phyloP scores from a whole-genome alignment of 2,329 filamentous ascomycete genomes.

The Neonectria hederae region DNA sequence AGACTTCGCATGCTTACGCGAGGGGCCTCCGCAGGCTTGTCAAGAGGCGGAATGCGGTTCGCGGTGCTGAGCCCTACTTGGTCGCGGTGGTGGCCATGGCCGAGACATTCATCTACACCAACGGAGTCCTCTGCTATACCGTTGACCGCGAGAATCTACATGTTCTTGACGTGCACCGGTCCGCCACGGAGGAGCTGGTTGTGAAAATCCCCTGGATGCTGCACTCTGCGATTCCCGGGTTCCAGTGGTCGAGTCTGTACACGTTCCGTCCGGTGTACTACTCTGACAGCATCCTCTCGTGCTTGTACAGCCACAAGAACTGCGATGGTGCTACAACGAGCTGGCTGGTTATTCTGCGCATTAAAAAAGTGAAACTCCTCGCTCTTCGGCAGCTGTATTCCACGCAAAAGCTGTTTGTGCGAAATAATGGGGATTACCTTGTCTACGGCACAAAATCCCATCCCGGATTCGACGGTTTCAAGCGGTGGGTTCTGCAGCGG shows the following conservation, averaged over 20 bases:
- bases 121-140: constrained; percentile 73
- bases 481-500: constrained; percentile 70
- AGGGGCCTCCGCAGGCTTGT: constrained; percentile 63
- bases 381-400: constrained; percentile 54
- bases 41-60: constrained; percentile 68
- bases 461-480: constrained; percentile 61
- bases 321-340: constrained; percentile 47
- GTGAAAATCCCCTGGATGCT: constrained; percentile 61
- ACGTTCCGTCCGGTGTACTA: constrained; percentile 66
- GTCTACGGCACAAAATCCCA: constrained; percentile 73
- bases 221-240: constrained; percentile 47
- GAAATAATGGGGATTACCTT: constrained; percentile 69
- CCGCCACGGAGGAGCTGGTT: constrained; percentile 61
- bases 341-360: constrained; percentile 60
- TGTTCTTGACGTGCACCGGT: constrained; percentile 65
- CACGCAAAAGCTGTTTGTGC: constrained; percentile 70
- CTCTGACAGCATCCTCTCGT: constrained; percentile 65
- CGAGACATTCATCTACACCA: constrained; percentile 68
- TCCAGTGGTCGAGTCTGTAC: constrained; percentile 49
- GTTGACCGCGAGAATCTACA: constrained; percentile 58
- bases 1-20: constrained; percentile 32
- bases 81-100: constrained; percentile 68
- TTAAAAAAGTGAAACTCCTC: constrained; percentile 57
- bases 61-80: constrained; percentile 69
- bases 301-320: constrained; percentile 59